Percentiles rank a stretch among this genome's conserved stretches.
These are phyloP conservation scores for Colletotrichum chlorophyti DNA, from an alignment of 2,329 filamentous ascomycete genomes.

Conservation along the genomic window DNA sequence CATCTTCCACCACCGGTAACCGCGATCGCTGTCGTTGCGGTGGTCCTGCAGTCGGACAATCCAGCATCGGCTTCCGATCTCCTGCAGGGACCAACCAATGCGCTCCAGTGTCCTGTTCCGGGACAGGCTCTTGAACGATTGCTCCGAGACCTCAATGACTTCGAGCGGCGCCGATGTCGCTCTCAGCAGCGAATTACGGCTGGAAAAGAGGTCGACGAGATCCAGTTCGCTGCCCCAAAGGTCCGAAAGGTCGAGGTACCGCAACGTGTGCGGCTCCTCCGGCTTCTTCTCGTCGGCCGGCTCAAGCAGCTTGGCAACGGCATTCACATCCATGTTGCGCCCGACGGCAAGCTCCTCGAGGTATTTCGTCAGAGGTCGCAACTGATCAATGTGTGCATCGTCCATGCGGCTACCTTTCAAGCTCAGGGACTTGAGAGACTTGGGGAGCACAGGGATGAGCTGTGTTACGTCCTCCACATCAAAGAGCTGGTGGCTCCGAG, in stretches of 20 bases:
- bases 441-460: slow-evolving; percentile 71
- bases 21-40: slow-evolving; percentile 58
- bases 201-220: slow-evolving; percentile 58
- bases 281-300: slow-evolving; percentile 47
- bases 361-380: slow-evolving; percentile 72
- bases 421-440: slow-evolving; percentile 74
- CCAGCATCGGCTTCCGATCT: slow-evolving; percentile 71
- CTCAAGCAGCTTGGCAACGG: slow-evolving; percentile 71
- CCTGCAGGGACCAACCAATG: slow-evolving; percentile 74
- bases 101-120: slow-evolving; percentile 67
- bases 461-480: slow-evolving; percentile 68
- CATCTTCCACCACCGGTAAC: slow-evolving; percentile 78
- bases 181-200: slow-evolving; percentile 62
- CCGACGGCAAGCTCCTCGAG: slow-evolving; percentile 80
- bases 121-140: slow-evolving; percentile 69
- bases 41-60: slow-evolving; percentile 62
- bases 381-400: slow-evolving; percentile 65
- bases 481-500: slow-evolving; percentile 74
- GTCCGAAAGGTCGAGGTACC: slow-evolving; percentile 80
- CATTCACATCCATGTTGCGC: slow-evolving; percentile 68
- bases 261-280: slow-evolving; percentile 63
- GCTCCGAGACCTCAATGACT: slow-evolving; percentile 77
- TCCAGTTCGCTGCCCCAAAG: slow-evolving; percentile 68
- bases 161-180: slow-evolving; percentile 71
- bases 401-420: slow-evolving; percentile 78